Percentiles rank a stretch among this genome's conserved stretches.
phyloP scores from a whole-genome alignment of 768 basidiomycete genomes.

The Psilocybe cubensis region DNA sequence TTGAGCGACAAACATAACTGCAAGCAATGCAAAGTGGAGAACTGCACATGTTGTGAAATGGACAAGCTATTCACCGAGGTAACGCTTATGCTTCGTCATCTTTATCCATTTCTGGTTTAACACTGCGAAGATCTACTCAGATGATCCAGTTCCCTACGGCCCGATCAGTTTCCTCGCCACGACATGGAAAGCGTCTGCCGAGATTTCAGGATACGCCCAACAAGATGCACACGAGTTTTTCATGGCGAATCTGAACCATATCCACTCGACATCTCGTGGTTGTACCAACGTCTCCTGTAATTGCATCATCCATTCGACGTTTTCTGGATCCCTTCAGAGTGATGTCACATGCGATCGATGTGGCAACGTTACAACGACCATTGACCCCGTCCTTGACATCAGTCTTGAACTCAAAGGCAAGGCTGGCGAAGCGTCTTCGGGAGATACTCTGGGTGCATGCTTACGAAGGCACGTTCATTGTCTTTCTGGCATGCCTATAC shows the following conservation, averaged over 20 bases:
- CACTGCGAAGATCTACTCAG: constrained; percentile 52
- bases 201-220: constrained; percentile 90
- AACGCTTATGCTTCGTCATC: background rate
- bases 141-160: constrained; percentile 67
- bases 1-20: constrained; percentile 89
- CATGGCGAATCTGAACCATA: constrained; percentile 82
- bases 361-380: constrained; percentile 72
- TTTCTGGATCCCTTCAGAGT: constrained; percentile 85
- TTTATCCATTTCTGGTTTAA: background rate
- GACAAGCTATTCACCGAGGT: constrained; percentile 84
- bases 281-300: constrained; percentile 81
- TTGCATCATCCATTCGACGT: constrained; percentile 91
- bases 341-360: constrained; percentile 91
- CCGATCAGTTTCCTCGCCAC: constrained; percentile 83
- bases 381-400: constrained; percentile 91
- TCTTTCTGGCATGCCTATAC: background rate
- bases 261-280: constrained; percentile 78
- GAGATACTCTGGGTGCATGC: constrained; percentile 76
- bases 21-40: constrained; percentile 64
- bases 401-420: constrained; percentile 77
- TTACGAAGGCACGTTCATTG: constrained; percentile 59
- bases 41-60: constrained; percentile 94
- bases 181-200: constrained; percentile 80
- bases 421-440: constrained; percentile 41
- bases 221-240: constrained; percentile 94